Evolutionary conservation across 2,329 filamentous ascomycete genomes (phyloP), one percentile per base, ranked within the genome.

Genomic region (Aspergillus sp.): DNA sequence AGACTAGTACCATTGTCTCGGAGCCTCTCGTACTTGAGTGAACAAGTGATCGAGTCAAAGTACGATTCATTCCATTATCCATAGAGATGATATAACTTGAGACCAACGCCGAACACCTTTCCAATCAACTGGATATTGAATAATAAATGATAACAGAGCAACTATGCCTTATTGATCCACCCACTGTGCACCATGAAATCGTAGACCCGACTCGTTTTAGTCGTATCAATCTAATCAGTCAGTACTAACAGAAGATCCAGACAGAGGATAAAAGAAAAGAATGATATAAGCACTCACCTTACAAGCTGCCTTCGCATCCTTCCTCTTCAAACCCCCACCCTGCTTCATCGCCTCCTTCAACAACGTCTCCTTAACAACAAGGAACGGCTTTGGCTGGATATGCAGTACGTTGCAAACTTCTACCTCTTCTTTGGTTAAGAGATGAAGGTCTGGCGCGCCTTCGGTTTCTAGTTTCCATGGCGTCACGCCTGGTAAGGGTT

Each of bases 181-280:
- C 91, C 93, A 48, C 84, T 84, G 63, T 90, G 88, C 53, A 95
- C 87, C 72, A 96, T 90, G 65, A 96, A 97, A 67, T 97, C 93
- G 69, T 91, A 96, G 49, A 97, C 82, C 55, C 88, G 80, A 15
- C 86, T 84, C 0, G 87, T 85, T 67, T 96, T 97, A 54, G 86
- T 86, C 7, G 83, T 81, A 61, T 97, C 91, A 45, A 97, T 79
- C 64, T 83, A 71, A 5, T 23, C 30, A n/a, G 7, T 46, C 44
- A 56, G 38, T 50, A 48, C 52, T 44, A 50, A 43, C 4, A 35
- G 25, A 22, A 5, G 5, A 37, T 10, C 4, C 2, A 22, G 22
- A 20, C 1, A 22, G 7, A 20, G 13, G 22, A 19, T 5, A 12
- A 17, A 39, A 13, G 13, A 19, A 37, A n/a, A 7, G 9, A 37